phyloP scores from a whole-genome alignment of 768 basidiomycete genomes.

The Pseudohyphozyma bogoriensis region DNA sequence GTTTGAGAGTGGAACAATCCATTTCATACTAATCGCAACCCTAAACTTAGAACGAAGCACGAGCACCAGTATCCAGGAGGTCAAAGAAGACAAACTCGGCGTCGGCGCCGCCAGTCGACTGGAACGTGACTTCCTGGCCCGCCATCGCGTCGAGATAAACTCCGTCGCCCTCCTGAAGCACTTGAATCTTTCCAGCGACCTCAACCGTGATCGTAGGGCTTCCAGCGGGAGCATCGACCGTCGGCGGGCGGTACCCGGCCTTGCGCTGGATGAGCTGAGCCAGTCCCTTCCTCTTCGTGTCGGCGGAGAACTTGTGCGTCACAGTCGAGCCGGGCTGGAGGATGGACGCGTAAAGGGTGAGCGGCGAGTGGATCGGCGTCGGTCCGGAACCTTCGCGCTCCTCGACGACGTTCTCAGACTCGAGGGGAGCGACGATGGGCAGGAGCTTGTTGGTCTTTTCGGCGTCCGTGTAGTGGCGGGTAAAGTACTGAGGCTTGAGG shows the following conservation, averaged over 20 bases:
- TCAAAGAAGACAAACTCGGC: constrained; percentile 77
- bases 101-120: constrained; percentile 44
- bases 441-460: constrained; percentile 64
- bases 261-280: constrained; percentile 68
- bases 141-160: neutral
- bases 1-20: too few relatives aligned
- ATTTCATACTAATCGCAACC: too few relatives aligned
- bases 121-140: constrained; percentile 45
- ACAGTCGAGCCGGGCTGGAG: constrained; percentile 50
- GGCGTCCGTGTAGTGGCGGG: constrained; percentile 67
- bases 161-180: neutral
- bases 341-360: constrained; percentile 64
- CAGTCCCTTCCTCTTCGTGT: constrained; percentile 52
- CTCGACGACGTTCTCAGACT: constrained; percentile 47
- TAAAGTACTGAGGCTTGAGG: constrained; percentile 70
- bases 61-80: too few relatives aligned
- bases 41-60: too few relatives aligned
- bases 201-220: neutral
- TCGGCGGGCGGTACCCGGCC: constrained; percentile 59
- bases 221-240: constrained; percentile 18
- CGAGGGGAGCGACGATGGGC: constrained; percentile 64
- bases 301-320: constrained; percentile 42
- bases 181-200: neutral
- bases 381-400: constrained; percentile 63
- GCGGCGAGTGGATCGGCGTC: constrained; percentile 61